Base-by-base conservation (phyloP, 1,284 basidiomycete species). In the Apiotrichum siamense region DNA sequence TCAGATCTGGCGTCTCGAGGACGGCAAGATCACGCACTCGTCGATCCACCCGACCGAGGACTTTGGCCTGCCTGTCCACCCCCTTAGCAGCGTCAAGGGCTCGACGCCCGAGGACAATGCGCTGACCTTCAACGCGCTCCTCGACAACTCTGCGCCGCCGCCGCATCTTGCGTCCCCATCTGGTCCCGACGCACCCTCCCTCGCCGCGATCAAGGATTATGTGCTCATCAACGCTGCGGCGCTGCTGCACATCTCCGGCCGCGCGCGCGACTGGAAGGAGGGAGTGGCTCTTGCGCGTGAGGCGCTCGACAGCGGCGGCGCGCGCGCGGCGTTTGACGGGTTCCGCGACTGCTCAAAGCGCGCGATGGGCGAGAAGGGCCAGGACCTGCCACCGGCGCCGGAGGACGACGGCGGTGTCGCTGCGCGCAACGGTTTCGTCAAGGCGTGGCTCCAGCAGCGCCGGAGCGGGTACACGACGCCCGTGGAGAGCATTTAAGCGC, bases 151-250 rank as follows among this genome's bases (percentile, higher is more conserved):
- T 4, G 40, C 54, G 11, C 61, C 69, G 10, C 64, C 73, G 2
- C 21, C 66, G 0, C 72, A 75, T 52, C 66, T 75, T 23, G 67
- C 70, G 3, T 42, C 62, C 15, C 72, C 67, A 4, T 54, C 65
- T 2, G 50, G 49, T 71, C 83, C 44, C 79, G 85, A 29, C 33
- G 66, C 67, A 7, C 73, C 74, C 3, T 69, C 66, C 5, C 52
- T 87, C 52, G 75, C 70, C 6, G 80, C 87, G 0, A 80, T 91
- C 47, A 69, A 82, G 32, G 84, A 92, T 64, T 94, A 91, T 66
- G 87, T 94, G 51, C 74, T 91, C 49, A 74, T 94, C 72, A 94
- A 94, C 64, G 81, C 89, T 1, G 82, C 88, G 7, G 89, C 88
- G 7, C 69, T 94, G 46, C 75, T 96, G 36, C 82, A 89, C 20